Evolutionary conservation across 345 rosid species (phyloP).

Genomic region (Schrenkiella parvula): DNA sequence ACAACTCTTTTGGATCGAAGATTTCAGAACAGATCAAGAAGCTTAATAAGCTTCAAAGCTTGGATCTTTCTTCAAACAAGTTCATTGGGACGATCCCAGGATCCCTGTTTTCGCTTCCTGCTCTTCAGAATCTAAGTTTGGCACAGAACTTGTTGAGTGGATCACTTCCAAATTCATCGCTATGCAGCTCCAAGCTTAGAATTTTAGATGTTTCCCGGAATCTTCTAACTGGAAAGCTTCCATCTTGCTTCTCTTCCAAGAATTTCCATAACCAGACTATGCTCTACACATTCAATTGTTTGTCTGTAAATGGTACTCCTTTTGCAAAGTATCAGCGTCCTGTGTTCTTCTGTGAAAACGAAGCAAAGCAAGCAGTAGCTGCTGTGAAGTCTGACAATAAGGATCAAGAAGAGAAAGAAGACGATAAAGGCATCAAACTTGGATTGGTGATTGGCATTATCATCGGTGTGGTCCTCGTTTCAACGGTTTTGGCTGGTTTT

Average conservation of each 20-base stretch:
- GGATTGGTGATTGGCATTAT: conserved; percentile 62
- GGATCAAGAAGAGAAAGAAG: conserved; percentile 28
- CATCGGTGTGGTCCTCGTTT: conserved; percentile 51
- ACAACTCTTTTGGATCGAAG: conserved; percentile 68
- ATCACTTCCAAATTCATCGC: conserved; percentile 44
- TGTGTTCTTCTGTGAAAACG: conserved; percentile 56
- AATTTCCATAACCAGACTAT: conserved; percentile 44
- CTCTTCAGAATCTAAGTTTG: conserved; percentile 54
- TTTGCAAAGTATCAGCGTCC: conserved; percentile 59
- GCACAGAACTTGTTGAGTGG: conserved; percentile 58
- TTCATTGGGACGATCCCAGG: conserved; percentile 57
- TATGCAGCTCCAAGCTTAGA: conserved; percentile 48
- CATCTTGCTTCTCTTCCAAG: conserved; percentile 49
- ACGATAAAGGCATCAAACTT: conserved; percentile 36
- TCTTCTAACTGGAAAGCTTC: conserved; percentile 65
- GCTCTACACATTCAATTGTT: conserved; percentile 70
- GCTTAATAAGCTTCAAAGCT: conserved; percentile 43
- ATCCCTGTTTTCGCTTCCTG: conserved; percentile 51
- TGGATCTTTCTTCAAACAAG: conserved; percentile 61
- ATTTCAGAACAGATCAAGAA: conserved; percentile 48
- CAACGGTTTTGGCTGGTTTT: conserved; percentile 40
- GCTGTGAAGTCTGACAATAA: conserved; percentile 47
- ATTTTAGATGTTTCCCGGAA: conserved; percentile 68
- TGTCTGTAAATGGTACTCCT: conserved; percentile 40
- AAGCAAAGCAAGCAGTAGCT: conserved; percentile 65